Percentiles rank a stretch among this genome's conserved stretches.
These are phyloP conservation scores for Camellia sinensis DNA, from an alignment of 148 eudicot species.

Conservation along the genomic window DNA sequence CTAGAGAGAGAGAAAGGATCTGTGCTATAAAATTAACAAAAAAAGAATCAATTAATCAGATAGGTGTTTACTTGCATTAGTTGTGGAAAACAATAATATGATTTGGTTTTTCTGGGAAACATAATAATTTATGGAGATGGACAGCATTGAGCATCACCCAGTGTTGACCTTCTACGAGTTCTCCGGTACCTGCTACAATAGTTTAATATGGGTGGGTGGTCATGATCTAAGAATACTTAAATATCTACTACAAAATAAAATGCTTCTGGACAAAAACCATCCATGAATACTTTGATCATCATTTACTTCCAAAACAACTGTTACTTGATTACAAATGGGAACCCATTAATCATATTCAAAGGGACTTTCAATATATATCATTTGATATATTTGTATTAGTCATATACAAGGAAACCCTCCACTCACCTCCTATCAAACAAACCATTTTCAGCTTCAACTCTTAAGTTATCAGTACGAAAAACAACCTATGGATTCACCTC, in stretches of 20 bases:
- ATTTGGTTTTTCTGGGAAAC: background rate
- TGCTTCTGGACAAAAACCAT: no score
- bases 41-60: background rate
- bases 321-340: background rate
- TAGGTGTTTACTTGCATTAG: background rate
- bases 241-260: background rate
- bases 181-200: slow-evolving; percentile 17
- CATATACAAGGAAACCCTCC: background rate
- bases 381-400: background rate
- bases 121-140: no score
- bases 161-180: slow-evolving; percentile 13
- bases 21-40: background rate
- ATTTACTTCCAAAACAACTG: no score
- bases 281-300: no score
- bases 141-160: background rate
- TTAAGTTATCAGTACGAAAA: no score
- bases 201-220: background rate
- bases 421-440: background rate
- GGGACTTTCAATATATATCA: background rate
- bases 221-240: background rate
- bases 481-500: slow-evolving; percentile 24
- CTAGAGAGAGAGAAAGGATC: background rate
- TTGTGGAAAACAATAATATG: background rate
- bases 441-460: background rate
- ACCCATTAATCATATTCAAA: background rate